These are phyloP conservation scores for Candida pseudoviswanathii DNA, from an alignment of 1,139 yeast species.

Conservation along the genomic window DNA sequence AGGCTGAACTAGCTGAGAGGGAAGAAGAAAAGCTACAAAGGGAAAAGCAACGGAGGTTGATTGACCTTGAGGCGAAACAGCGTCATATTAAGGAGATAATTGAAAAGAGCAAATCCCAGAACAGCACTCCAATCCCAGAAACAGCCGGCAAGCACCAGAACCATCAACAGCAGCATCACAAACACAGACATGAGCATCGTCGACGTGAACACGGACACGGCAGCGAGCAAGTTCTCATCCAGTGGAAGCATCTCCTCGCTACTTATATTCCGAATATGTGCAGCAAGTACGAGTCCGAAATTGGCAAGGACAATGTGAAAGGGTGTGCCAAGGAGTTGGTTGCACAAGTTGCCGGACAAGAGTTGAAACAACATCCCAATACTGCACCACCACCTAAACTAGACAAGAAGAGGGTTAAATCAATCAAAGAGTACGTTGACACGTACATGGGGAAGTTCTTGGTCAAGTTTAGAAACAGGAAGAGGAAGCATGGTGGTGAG, in stretches of 20 bases:
- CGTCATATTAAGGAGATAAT: slow-evolving; percentile 40
- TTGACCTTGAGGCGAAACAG: slow-evolving; percentile 35
- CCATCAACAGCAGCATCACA: slow-evolving; percentile 8
- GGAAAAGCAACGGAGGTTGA: slow-evolving; percentile 36
- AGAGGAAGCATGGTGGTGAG: slow-evolving; percentile 8
- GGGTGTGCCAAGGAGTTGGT: slow-evolving; percentile 80
- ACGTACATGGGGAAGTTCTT: slow-evolving; percentile 77
- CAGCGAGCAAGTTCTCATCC: slow-evolving; percentile 30
- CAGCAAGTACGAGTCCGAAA: slow-evolving; percentile 61
- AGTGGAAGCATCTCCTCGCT: slow-evolving; percentile 72
- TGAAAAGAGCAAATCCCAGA: slow-evolving; percentile 25
- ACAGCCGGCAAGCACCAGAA: slow-evolving; percentile 12
- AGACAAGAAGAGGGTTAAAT: slow-evolving; percentile 62
- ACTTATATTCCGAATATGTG: slow-evolving; percentile 77
- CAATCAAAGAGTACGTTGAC: slow-evolving; percentile 65
- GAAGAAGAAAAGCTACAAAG: slow-evolving; percentile 39
- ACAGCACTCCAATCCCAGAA: slow-evolving; percentile 7
- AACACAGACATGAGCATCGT: slow-evolving; percentile 11
- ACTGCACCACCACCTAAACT: slow-evolving; percentile 57
- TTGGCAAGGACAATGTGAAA: slow-evolving; percentile 76
- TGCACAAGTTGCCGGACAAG: slow-evolving; percentile 63
- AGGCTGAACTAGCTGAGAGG: slow-evolving; percentile 26
- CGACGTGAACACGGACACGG: neutral
- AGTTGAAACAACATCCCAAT: slow-evolving; percentile 47
- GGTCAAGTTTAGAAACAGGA: slow-evolving; percentile 46